Percentiles rank a stretch among this genome's conserved stretches.
Conservation (phyloP, 108 stramenopile species). For the Aurantiochytrium sp. region DNA sequence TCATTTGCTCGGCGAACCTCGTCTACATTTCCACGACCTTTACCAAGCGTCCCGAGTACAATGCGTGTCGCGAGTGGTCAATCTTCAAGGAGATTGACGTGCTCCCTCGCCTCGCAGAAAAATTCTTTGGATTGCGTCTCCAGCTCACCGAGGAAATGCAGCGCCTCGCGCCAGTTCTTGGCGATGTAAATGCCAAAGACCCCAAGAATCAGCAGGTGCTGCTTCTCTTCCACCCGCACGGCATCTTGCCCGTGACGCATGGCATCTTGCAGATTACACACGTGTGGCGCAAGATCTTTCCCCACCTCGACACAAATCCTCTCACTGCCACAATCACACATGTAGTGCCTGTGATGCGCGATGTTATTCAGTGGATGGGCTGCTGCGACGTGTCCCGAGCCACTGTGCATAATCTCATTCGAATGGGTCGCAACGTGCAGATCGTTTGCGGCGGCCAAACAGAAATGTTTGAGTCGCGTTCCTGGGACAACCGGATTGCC, state of each 20-base stretch:
- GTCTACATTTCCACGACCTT: conserved; percentile 14
- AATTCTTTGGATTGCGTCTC: not conserved
- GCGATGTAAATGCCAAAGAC: not conserved
- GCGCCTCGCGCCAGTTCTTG: not conserved
- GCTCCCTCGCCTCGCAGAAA: not conserved
- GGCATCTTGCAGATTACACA: not conserved
- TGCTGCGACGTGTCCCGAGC: not conserved
- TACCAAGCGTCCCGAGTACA: not conserved
- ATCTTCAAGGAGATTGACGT: not conserved
- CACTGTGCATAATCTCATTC: not conserved
- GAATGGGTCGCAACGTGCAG: conserved; percentile 12
- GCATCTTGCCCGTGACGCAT: conserved; percentile 5
- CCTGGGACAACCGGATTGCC: not conserved
- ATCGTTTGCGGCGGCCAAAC: conserved; percentile 13
- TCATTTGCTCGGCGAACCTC: not conserved
- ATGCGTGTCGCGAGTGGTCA: not conserved
- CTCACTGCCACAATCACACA: not conserved
- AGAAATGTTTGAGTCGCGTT: conserved; percentile 10
- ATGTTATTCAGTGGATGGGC: not conserved
- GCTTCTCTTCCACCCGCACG: not conserved
- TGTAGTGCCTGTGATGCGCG: not conserved
- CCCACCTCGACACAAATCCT: not conserved
- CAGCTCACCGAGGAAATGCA: not conserved
- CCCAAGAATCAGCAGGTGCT: not conserved
- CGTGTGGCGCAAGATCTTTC: not conserved